phyloP scores from a whole-genome alignment of 306 rosid genomes.

The Quercus parvula region DNA sequence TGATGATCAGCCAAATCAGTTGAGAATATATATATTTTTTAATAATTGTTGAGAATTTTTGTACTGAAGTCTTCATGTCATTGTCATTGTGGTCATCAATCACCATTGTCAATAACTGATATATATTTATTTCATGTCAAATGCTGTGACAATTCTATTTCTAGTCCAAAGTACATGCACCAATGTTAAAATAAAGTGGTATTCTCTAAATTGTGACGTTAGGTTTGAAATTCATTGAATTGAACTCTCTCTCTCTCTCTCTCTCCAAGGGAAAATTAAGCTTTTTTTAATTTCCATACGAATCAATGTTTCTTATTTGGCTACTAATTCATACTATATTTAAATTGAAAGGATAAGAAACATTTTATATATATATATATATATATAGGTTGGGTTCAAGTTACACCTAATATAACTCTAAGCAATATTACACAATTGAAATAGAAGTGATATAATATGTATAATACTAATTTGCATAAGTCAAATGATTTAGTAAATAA shows the following conservation, averaged over 20 bases:
- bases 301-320: no score
- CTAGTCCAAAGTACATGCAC: not conserved
- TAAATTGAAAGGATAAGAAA: no score
- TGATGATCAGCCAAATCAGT: no score
- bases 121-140: not conserved
- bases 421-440: not conserved
- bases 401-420: no score
- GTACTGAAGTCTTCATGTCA: not conserved
- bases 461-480: not conserved
- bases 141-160: not conserved
- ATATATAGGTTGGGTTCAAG: no score
- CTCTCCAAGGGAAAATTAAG: no score
- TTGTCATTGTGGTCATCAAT: not conserved
- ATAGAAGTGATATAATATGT: not conserved
- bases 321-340: no score
- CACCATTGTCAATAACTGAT: not conserved
- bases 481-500: not conserved
- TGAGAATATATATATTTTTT: no score
- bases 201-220: not conserved
- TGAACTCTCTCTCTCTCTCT: no score
- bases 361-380: no score
- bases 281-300: no score
- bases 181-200: not conserved
- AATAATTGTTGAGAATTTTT: not conserved
- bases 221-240: not conserved